phyloP scores from a whole-genome alignment of 2,329 filamentous ascomycete genomes.

The Septoria linicola region DNA sequence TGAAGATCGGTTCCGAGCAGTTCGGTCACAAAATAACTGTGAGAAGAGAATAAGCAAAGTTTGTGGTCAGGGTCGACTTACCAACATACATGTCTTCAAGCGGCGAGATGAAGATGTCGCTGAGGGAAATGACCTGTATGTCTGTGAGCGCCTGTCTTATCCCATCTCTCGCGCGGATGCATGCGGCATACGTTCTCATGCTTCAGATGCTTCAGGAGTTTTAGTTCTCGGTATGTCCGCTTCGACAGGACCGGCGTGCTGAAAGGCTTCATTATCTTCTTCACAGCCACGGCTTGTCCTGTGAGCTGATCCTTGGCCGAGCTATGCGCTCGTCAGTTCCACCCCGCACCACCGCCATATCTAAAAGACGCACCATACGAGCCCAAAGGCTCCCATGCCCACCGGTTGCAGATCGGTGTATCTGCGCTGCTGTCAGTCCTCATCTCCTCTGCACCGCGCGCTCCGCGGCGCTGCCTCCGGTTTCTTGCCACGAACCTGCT shows the following conservation, averaged over 20 bases:
- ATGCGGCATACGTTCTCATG: constrained; percentile 78
- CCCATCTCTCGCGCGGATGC: neutral
- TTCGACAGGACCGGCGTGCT: constrained; percentile 98
- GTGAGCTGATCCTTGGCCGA: constrained; percentile 98
- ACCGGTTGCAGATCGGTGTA: constrained; percentile 98
- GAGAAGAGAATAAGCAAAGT: constrained; percentile 30
- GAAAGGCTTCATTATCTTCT: constrained; percentile 99
- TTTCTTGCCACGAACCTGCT: constrained; percentile 66
- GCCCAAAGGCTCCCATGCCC: constrained; percentile 97
- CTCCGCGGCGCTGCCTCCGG: constrained; percentile 12
- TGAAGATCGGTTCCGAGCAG: constrained; percentile 95
- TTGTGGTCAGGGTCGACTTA: constrained; percentile 32
- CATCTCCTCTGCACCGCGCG: constrained; percentile 10
- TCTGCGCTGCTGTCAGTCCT: constrained; percentile 50
- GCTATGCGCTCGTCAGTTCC: constrained; percentile 50
- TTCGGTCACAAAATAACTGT: constrained; percentile 95
- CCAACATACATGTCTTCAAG: constrained; percentile 86
- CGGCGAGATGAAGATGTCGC: constrained; percentile 99
- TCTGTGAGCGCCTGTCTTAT: constrained; percentile 11
- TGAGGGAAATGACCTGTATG: constrained; percentile 82
- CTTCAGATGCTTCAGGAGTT: constrained; percentile 91
- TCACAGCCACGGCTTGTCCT: constrained; percentile 92
- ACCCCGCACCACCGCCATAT: neutral
- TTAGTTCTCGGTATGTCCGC: constrained; percentile 94
- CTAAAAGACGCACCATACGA: constrained; percentile 73